A percentile compares a stretch with the other conserved stretches of the same genome.
Conservation (phyloP, 2,329 filamentous ascomycete genomes). For the Myriosclerotinia scirpicola region DNA sequence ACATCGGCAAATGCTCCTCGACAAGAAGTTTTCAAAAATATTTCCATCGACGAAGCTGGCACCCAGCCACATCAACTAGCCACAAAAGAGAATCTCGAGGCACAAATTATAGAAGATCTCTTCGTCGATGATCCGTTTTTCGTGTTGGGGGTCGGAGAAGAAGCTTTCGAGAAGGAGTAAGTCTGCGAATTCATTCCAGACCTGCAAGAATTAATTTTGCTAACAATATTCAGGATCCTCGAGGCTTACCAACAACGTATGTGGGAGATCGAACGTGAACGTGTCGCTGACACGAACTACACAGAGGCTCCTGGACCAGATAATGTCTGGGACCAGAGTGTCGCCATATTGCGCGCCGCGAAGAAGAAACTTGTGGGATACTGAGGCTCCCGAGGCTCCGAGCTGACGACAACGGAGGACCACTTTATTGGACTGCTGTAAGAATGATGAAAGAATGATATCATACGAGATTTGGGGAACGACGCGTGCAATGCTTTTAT, state of each 20-base stretch:
- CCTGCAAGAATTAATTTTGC: neutral
- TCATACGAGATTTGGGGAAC: neutral
- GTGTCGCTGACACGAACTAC: conserved; percentile 20
- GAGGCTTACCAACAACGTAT: conserved; percentile 29
- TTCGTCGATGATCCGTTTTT: conserved; percentile 34
- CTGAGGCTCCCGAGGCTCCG: neutral
- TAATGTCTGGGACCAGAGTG: conserved; percentile 23
- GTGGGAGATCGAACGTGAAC: conserved; percentile 30
- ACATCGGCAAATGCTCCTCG: neutral
- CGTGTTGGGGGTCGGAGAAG: conserved; percentile 30
- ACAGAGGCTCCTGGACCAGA: neutral
- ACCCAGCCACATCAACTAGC: neutral
- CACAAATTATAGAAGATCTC: neutral
- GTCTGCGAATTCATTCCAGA: neutral
- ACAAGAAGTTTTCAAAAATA: neutral
- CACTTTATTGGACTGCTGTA: neutral
- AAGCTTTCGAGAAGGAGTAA: conserved; percentile 31
- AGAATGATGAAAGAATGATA: neutral
- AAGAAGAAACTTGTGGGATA: conserved; percentile 24
- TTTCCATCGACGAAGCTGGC: neutral
- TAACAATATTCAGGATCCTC: conserved; percentile 27
- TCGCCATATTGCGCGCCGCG: conserved; percentile 20
- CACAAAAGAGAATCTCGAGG: neutral
- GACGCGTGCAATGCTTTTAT: neutral
- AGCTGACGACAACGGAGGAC: neutral